phyloP scores from a whole-genome alignment of 129 eudicot species.

The Heracleum sosnowskyi region DNA sequence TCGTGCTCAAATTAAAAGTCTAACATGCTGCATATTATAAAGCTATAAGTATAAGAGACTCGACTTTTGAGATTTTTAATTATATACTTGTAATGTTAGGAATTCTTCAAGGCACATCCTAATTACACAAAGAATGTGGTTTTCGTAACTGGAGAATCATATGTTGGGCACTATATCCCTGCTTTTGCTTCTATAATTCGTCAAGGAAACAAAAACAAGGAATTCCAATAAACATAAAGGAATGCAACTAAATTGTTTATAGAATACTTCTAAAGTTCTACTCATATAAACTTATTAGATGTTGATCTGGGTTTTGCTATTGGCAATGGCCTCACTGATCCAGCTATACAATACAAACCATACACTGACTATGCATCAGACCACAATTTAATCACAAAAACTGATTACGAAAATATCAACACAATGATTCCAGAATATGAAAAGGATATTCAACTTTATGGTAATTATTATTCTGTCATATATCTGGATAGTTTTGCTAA shows the following conservation, averaged over 20 bases:
- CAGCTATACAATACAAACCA: slow-evolving; percentile 60
- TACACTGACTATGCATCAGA: slow-evolving; percentile 66
- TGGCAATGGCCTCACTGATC: slow-evolving; percentile 86
- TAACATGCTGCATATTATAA: too few species aligned
- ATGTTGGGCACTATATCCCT: slow-evolving; percentile 94
- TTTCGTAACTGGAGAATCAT: slow-evolving; percentile 91
- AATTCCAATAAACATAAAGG: slow-evolving; percentile 62
- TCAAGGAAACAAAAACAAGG: slow-evolving; percentile 72
- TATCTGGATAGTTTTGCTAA: neutral
- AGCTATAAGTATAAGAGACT: too few species aligned
- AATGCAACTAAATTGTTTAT: neutral
- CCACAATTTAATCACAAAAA: slow-evolving; percentile 33
- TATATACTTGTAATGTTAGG: slow-evolving; percentile 28
- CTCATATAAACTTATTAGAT: neutral
- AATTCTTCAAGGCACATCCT: slow-evolving; percentile 70
- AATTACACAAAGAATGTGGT: slow-evolving; percentile 69
- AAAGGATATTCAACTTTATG: slow-evolving; percentile 41
- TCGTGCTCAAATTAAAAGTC: too few species aligned
- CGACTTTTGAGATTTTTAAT: too few species aligned
- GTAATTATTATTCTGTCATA: slow-evolving; percentile 22
- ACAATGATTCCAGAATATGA: slow-evolving; percentile 36
- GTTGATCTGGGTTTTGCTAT: slow-evolving; percentile 64
- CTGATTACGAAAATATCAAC: slow-evolving; percentile 33
- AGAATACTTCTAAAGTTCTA: neutral
- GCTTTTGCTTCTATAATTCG: slow-evolving; percentile 71